phyloP scores from a whole-genome alignment of 1,284 basidiomycete species.

The Microbotryum saponariae region DNA sequence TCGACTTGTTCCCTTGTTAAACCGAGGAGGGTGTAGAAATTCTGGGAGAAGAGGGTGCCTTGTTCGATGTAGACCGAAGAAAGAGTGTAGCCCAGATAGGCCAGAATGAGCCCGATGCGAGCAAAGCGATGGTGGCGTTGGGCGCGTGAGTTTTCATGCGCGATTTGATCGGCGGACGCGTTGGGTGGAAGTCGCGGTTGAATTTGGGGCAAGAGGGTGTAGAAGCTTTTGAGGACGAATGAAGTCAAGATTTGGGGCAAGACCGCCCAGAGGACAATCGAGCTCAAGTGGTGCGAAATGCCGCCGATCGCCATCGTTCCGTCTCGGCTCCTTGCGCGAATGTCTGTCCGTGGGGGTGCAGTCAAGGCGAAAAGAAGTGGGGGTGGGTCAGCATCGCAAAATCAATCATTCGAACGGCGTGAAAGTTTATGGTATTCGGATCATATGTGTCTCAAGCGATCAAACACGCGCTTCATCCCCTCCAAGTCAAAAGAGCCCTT shows the following conservation, averaged over 20 bases:
- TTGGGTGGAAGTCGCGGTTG: slow-evolving; percentile 13
- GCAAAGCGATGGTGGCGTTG: slow-evolving; percentile 13
- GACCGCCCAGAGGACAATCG: slow-evolving; percentile 23
- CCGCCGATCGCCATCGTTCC: not conserved
- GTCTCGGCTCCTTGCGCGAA: no score
- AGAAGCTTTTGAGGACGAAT: slow-evolving; percentile 20
- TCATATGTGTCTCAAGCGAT: no score
- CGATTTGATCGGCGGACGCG: slow-evolving; percentile 8
- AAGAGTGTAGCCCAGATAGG: slow-evolving; percentile 25
- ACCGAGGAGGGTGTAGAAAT: slow-evolving; percentile 31
- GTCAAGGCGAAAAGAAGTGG: no score
- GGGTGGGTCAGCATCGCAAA: no score
- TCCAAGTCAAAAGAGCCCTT: no score
- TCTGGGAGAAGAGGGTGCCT: slow-evolving; percentile 1
- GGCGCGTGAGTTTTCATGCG: slow-evolving; percentile 3
- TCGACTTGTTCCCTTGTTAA: slow-evolving; percentile 20
- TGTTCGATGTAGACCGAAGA: slow-evolving; percentile 11
- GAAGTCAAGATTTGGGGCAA: slow-evolving; percentile 20
- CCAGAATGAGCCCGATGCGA: slow-evolving; percentile 17
- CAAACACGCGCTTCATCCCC: no score
- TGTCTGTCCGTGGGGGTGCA: no score
- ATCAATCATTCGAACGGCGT: no score
- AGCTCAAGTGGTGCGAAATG: slow-evolving; percentile 13
- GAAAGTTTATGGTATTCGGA: no score
- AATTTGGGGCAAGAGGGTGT: slow-evolving; percentile 14